Evolutionary conservation across 441 rosid species (phyloP).

Genomic region (Brassica hybrid): DNA sequence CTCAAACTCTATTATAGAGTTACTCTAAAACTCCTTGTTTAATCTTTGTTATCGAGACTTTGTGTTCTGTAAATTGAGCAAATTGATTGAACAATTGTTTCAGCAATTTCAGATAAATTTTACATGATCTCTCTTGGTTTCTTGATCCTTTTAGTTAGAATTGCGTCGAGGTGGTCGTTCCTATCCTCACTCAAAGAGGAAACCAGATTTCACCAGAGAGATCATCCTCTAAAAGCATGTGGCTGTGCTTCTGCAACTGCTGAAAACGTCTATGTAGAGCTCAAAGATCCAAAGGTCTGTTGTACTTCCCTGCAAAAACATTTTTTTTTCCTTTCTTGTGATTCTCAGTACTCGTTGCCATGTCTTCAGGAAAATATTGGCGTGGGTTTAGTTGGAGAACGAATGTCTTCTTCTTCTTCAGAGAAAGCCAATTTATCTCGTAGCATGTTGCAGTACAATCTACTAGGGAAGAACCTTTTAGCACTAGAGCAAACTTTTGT

Average conservation of each 20-base stretch:
- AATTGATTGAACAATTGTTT: neutral
- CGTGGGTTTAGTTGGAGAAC: conserved; percentile 39
- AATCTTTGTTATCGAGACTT: too few relatives aligned
- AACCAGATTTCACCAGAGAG: conserved; percentile 39
- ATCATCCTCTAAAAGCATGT: conserved; percentile 42
- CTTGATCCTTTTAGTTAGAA: conserved; percentile 47
- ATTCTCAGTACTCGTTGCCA: too few relatives aligned
- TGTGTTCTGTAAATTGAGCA: neutral
- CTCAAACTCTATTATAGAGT: too few relatives aligned
- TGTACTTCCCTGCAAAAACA: neutral
- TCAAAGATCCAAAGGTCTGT: conserved; percentile 54
- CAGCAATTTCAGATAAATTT: neutral
- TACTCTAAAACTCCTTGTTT: too few relatives aligned
- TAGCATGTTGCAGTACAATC: conserved; percentile 48
- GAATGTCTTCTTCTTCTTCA: conserved; percentile 27
- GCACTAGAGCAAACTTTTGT: conserved; percentile 65
- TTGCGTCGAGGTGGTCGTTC: conserved; percentile 53
- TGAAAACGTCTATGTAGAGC: conserved; percentile 45
- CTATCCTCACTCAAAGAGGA: conserved; percentile 54
- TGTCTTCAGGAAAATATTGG: conserved; percentile 52
- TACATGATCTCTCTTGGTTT: too few relatives aligned
- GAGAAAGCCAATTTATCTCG: conserved; percentile 32
- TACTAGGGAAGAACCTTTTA: conserved; percentile 71
- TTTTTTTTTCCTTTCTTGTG: neutral
- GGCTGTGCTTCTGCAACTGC: conserved; percentile 49